phyloP scores from a whole-genome alignment of 2,329 filamentous ascomycete species.

The Capronia epimyces region DNA sequence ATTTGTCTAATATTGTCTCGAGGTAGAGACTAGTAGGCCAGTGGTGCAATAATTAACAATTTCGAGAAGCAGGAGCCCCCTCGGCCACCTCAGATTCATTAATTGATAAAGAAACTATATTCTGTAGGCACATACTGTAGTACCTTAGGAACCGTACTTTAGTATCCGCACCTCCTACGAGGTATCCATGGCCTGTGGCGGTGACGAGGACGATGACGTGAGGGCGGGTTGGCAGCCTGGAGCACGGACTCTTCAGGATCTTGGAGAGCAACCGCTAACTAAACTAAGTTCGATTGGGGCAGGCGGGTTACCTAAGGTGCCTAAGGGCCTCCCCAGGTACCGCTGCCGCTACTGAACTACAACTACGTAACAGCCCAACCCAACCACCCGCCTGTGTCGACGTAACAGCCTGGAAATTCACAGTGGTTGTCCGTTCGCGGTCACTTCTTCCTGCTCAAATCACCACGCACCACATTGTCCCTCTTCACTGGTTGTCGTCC shows the following conservation, averaged over 20 bases:
- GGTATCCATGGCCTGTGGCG: no score
- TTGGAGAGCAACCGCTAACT: neutral
- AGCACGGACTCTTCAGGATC: neutral
- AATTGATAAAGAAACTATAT: neutral
- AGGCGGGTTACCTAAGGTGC: neutral
- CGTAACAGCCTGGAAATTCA: neutral
- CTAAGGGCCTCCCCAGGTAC: neutral
- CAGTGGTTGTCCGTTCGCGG: neutral
- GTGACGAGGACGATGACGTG: no score
- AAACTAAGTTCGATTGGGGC: neutral
- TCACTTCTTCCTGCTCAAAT: neutral
- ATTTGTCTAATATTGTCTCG: no score
- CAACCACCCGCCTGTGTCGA: neutral
- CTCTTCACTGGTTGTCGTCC: neutral
- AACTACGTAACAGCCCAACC: neutral
- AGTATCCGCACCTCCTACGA: no score
- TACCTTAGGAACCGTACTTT: no score
- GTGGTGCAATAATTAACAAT: no score
- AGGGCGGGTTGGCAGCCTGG: no score
- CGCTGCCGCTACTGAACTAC: neutral
- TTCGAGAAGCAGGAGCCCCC: neutral
- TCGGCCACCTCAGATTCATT: neutral
- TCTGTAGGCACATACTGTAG: no score
- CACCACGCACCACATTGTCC: conserved; percentile 7
- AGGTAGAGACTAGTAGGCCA: no score